A percentile compares a stretch with the other conserved stretches of the same genome.
Conservation (phyloP, 2,329 filamentous ascomycete genomes). For the Cladophialophora carrionii region DNA sequence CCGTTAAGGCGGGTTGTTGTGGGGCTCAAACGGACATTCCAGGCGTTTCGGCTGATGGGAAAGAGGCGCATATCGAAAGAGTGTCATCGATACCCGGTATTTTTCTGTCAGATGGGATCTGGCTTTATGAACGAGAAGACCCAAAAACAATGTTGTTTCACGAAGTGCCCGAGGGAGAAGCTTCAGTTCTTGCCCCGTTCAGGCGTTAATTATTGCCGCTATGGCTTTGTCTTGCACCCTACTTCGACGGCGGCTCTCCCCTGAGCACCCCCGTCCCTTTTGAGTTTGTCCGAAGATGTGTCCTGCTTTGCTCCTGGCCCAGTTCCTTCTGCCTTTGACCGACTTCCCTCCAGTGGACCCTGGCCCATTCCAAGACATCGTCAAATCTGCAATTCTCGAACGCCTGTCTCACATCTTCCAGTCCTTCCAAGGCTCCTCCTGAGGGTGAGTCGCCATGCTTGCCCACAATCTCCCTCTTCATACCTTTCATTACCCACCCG, state of each 20-base stretch:
- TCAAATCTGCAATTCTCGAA: slow-evolving; percentile 23
- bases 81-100: neutral
- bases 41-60: neutral
- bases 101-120: neutral
- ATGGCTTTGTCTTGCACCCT: neutral
- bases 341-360: slow-evolving; percentile 20
- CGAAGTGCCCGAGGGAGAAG: too few species aligned
- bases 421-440: neutral
- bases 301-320: slow-evolving; percentile 12
- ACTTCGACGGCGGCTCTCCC: neutral
- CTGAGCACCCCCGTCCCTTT: neutral
- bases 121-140: neutral
- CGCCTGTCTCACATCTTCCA: slow-evolving; percentile 10
- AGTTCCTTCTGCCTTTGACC: slow-evolving; percentile 22
- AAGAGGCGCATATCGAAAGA: neutral
- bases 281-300: slow-evolving; percentile 12
- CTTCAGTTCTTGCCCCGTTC: neutral
- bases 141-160: neutral
- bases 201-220: neutral
- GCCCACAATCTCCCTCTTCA: slow-evolving; percentile 29
- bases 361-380: slow-evolving; percentile 23
- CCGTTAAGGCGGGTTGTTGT: too few species aligned
- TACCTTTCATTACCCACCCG: slow-evolving; percentile 28
- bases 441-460: slow-evolving; percentile 3
- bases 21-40: neutral